Percentiles rank a stretch among this genome's conserved stretches.
These are phyloP conservation scores for Leccinum pellstonianum DNA, from an alignment of 768 basidiomycete genomes.

Conservation along the genomic window DNA sequence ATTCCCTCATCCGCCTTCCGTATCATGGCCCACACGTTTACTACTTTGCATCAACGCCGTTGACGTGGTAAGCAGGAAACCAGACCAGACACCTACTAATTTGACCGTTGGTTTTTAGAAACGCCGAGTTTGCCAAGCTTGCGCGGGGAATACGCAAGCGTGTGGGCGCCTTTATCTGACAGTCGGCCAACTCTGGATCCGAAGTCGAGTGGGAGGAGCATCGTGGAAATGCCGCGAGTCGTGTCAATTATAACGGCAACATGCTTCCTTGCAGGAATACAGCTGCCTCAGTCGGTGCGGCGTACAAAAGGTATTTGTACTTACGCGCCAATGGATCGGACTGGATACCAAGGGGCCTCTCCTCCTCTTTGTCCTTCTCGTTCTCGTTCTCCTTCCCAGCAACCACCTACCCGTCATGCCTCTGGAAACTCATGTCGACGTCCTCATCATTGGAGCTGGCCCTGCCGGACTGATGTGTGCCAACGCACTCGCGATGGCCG, in stretches of 20 bases:
- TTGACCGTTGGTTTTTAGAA: not conserved
- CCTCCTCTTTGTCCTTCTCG: not conserved
- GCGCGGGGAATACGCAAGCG: not conserved
- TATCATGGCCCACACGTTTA: too few relatives aligned
- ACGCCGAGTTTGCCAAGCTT: not conserved
- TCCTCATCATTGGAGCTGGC: slow-evolving; percentile 50
- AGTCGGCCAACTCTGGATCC: not conserved
- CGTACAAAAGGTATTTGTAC: not conserved
- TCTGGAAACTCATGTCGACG: slow-evolving; percentile 39
- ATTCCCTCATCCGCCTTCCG: too few relatives aligned
- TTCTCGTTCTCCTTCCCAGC: not conserved
- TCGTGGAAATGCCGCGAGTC: not conserved
- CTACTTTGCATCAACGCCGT: not conserved
- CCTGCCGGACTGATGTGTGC: slow-evolving; percentile 68
- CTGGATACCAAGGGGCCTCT: not conserved
- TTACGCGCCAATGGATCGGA: not conserved
- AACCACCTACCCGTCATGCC: slow-evolving; percentile 14
- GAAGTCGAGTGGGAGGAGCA: not conserved
- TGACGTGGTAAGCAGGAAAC: not conserved
- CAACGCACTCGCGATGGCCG: slow-evolving; percentile 47
- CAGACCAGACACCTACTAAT: not conserved
- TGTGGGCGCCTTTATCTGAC: not conserved
- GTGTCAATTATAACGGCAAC: not conserved
- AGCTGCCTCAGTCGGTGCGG: not conserved
- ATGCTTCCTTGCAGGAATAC: not conserved